Evolutionary conservation across 108 stramenopile species (phyloP).

Genomic region (Cyclostephanos tholiformis): DNA sequence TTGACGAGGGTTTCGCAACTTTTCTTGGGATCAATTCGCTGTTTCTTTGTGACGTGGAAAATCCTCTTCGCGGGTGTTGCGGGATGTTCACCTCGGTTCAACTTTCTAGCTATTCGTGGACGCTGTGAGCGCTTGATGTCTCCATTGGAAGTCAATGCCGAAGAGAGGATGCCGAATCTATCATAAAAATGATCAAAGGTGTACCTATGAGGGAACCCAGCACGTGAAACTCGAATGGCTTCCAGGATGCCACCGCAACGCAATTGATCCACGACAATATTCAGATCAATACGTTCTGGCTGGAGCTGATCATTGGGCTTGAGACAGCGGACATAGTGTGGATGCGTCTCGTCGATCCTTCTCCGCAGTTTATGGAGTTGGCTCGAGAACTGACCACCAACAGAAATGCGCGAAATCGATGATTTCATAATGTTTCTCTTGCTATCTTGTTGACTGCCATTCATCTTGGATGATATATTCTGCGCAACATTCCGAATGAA

Average conservation of each 20-base stretch:
- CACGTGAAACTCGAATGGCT: constrained; percentile 97
- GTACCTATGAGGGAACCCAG: constrained; percentile 96
- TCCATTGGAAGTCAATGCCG: background rate
- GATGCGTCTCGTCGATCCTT: constrained; percentile 90
- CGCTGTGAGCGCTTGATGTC: background rate
- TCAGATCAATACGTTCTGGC: constrained; percentile 69
- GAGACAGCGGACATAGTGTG: constrained; percentile 98
- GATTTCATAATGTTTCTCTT: constrained; percentile 19
- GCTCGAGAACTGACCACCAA: constrained; percentile 86
- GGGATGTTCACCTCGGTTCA: background rate
- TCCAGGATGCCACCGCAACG: constrained; percentile 98
- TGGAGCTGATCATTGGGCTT: constrained; percentile 96
- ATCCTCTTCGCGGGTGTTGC: constrained; percentile 5
- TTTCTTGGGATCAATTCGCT: constrained; percentile 19
- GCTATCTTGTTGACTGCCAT: constrained; percentile 17
- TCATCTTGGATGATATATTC: constrained; percentile 24
- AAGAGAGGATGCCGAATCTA: constrained; percentile 67
- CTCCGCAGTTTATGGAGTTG: constrained; percentile 86
- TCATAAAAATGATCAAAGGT: constrained; percentile 81
- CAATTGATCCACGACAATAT: constrained; percentile 90
- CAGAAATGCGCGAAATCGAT: constrained; percentile 46
- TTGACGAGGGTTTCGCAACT: constrained; percentile 38
- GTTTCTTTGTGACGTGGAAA: background rate
- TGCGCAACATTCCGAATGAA: constrained; percentile 33
- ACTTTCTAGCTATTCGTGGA: background rate